A percentile compares a stretch with the other conserved stretches of the same genome.
phyloP scores from a whole-genome alignment of 352 stramenopile species.

The Pythium sukuiense region DNA sequence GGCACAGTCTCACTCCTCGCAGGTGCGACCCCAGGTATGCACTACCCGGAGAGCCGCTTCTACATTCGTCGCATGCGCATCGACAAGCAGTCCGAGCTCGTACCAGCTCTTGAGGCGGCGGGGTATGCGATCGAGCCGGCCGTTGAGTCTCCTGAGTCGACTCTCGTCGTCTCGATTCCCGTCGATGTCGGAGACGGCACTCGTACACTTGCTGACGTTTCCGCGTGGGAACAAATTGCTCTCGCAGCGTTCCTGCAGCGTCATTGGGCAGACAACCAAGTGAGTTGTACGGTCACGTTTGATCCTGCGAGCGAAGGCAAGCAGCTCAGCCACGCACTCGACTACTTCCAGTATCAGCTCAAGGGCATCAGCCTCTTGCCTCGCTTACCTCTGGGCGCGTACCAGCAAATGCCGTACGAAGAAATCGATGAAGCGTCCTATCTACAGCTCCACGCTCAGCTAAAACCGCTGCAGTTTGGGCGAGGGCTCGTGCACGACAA shows the following conservation, averaged over 20 bases:
- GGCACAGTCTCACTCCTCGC: constrained; percentile 92
- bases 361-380: constrained; percentile 92
- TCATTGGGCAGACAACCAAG: constrained; percentile 94
- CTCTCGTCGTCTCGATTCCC: constrained; percentile 90
- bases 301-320: constrained; percentile 82
- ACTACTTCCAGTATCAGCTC: constrained; percentile 94
- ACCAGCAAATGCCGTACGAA: constrained; percentile 93
- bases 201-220: constrained; percentile 82
- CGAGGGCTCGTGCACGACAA: constrained; percentile 29
- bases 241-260: constrained; percentile 92
- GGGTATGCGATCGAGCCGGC: constrained; percentile 84
- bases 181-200: constrained; percentile 87
- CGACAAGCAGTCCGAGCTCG: constrained; percentile 76
- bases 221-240: constrained; percentile 91
- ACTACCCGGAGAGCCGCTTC: constrained; percentile 92
- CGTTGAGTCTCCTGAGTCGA: constrained; percentile 56
- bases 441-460: constrained; percentile 36
- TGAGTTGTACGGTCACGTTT: constrained; percentile 94
- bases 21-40: constrained; percentile 92
- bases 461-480: constrained; percentile 48
- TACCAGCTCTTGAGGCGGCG: constrained; percentile 64
- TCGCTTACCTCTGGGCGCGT: constrained; percentile 73
- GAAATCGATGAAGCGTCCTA: constrained; percentile 81
- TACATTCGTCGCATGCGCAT: constrained; percentile 92
- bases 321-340: constrained; percentile 80